Conservation (phyloP, 164 flowering plant species). For the Saururus chinensis region DNA sequence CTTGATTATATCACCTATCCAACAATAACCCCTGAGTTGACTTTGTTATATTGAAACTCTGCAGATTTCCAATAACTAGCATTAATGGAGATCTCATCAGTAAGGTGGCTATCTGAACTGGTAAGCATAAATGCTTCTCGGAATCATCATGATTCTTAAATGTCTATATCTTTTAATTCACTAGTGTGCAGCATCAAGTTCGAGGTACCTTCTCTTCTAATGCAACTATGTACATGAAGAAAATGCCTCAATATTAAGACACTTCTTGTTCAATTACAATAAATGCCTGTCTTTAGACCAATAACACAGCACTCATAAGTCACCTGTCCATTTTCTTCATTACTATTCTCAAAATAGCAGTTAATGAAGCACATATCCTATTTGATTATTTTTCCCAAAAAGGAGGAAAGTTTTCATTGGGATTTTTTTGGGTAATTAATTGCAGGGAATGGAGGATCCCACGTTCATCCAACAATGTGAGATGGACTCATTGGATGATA, state of each 20-base stretch:
- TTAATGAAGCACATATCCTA: too few species aligned
- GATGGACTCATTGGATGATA: slow-evolving; percentile 32
- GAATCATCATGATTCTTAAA: background rate
- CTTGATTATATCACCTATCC: background rate
- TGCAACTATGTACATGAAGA: too few species aligned
- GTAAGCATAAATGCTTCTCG: slow-evolving; percentile 11
- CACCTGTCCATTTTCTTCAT: background rate
- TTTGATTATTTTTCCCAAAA: background rate
- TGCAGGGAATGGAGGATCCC: slow-evolving; percentile 48
- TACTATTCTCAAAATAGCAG: too few species aligned
- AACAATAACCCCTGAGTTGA: background rate
- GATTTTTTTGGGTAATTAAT: background rate
- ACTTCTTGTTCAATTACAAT: too few species aligned
- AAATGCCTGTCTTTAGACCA: too few species aligned
- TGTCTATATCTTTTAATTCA: background rate
- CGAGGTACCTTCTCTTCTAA: too few species aligned
- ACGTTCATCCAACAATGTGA: slow-evolving; percentile 27
- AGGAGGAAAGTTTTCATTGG: background rate
- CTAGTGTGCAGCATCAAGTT: too few species aligned
- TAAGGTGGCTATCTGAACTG: slow-evolving; percentile 28
- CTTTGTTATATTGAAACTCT: background rate
- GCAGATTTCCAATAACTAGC: slow-evolving; percentile 1
- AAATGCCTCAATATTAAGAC: too few species aligned
- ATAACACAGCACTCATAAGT: too few species aligned
- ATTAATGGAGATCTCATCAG: slow-evolving; percentile 34